Evolutionary conservation across 352 stramenopile genomes (phyloP).

Genomic region (Phytophthora brassicae): DNA sequence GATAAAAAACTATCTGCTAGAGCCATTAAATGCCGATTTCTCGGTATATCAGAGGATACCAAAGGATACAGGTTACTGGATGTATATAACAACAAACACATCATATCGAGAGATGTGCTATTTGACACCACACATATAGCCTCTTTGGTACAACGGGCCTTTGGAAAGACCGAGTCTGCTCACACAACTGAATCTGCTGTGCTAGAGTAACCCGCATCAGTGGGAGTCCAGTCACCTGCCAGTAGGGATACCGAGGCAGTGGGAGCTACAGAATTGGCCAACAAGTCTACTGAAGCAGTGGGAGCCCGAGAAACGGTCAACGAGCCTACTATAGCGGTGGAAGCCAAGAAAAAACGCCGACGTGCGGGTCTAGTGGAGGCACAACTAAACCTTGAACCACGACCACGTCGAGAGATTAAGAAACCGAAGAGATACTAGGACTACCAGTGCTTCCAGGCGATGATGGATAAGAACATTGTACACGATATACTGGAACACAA

Average conservation of each 20-base stretch:
- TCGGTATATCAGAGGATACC: constrained; percentile 1
- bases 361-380: background rate
- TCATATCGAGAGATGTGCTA: background rate
- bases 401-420: constrained; percentile 6
- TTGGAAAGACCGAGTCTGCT: background rate
- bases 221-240: background rate
- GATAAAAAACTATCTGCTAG: constrained; percentile 4
- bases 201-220: constrained; percentile 5
- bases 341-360: background rate
- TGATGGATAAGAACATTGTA: constrained; percentile 2
- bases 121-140: constrained; percentile 1
- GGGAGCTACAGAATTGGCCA: background rate
- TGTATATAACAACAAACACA: constrained; percentile 7
- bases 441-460: constrained; percentile 15
- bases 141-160: background rate
- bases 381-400: background rate
- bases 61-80: constrained; percentile 1
- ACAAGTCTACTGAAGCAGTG: background rate
- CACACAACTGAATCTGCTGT: constrained; percentile 1
- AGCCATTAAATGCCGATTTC: constrained; percentile 5
- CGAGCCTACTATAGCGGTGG: background rate
- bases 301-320: background rate
- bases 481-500: background rate
- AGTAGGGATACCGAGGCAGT: background rate
- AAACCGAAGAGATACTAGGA: constrained; percentile 9